Percentiles rank a stretch among this genome's conserved stretches.
phyloP scores from a whole-genome alignment of 768 basidiomycete species.

The Cyclocybe aegerita region DNA sequence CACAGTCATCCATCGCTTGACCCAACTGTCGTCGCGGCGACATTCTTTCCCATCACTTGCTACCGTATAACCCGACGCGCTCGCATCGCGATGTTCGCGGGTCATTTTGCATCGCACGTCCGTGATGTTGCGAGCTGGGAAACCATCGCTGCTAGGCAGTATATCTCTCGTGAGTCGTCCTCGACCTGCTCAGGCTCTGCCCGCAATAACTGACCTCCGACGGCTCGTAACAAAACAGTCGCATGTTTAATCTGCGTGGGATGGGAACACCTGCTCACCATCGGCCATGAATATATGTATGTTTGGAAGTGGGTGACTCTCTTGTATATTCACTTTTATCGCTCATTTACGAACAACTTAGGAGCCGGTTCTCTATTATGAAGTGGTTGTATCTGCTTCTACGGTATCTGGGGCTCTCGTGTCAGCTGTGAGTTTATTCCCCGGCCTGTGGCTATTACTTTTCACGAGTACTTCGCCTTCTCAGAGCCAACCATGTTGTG shows the following conservation, averaged over 20 bases:
- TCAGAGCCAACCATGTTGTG: constrained; percentile 5
- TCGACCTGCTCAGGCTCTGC: not conserved
- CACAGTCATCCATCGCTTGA: too few relatives aligned
- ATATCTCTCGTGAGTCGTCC: constrained; percentile 9
- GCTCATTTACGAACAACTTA: not conserved
- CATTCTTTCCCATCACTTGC: not conserved
- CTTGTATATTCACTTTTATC: not conserved
- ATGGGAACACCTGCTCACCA: constrained; percentile 4
- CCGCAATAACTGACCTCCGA: not conserved
- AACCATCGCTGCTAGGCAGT: constrained; percentile 6
- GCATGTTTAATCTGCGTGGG: constrained; percentile 1
- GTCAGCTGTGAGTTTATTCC: constrained; percentile 2
- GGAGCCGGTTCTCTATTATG: constrained; percentile 5
- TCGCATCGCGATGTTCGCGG: not conserved
- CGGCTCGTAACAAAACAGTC: not conserved
- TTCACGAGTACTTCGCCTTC: not conserved
- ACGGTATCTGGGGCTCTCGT: constrained; percentile 3
- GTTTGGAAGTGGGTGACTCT: constrained; percentile 5
- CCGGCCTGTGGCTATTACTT: not conserved
- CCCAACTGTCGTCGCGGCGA: too few relatives aligned
- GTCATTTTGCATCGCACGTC: too few relatives aligned
- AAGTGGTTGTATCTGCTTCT: constrained; percentile 7
- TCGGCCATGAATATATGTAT: constrained; percentile 3
- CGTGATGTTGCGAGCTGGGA: constrained; percentile 2
- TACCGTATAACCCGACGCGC: not conserved